Base-by-base conservation (phyloP, 2,329 filamentous ascomycete species). In the Cladosporium sp. region DNA sequence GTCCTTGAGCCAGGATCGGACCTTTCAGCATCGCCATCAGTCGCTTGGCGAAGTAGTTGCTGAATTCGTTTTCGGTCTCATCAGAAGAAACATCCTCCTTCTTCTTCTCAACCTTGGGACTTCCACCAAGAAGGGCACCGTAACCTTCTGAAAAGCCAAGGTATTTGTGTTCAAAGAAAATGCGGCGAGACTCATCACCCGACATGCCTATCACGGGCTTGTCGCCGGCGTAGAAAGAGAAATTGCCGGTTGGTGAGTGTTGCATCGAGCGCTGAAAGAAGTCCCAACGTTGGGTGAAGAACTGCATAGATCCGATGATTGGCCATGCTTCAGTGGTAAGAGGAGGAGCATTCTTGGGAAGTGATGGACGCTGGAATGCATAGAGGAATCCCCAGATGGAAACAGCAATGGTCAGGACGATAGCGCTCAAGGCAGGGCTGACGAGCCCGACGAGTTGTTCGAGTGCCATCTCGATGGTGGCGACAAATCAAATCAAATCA, bases 221-320 rank as follows among this genome's bases (percentile, higher is more conserved):
- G 5, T 72, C 65, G 0, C 80, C 80, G 3, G 77, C 75, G 60
- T 76, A 76, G 62, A 81, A 82, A 52, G 73, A 76, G 61, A 80
- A 82, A 49, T 77, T 77, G 24, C 77, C 77, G 1, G 71, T 74
- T 4, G 61, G 52, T 0, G 71, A 72, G 7, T 68, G 60, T 13
- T 60, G 61, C 6, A 62, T 62, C 9, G 71, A 70, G n/a, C 72
- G 57, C 17, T 62, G 63, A 54, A 75, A 74, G 63, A 80, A 82
- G 24, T 77, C 73, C 66, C 72, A 74, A 53, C 79, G 71, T 15
- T 70, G 59, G 3, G 75, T 76, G 70, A 80, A 82, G 70, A 80
- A 82, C 0, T 68, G 66, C 24, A 74, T 57, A 1, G 75, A 70
- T 2, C 79, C 79, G 3, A 79, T 57, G 8, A 82, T 60, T 0